Evolutionary conservation across 2,329 filamentous ascomycete species (phyloP), one percentile per base, ranked within the genome.

Genomic region (Bipolaris oryzae): DNA sequence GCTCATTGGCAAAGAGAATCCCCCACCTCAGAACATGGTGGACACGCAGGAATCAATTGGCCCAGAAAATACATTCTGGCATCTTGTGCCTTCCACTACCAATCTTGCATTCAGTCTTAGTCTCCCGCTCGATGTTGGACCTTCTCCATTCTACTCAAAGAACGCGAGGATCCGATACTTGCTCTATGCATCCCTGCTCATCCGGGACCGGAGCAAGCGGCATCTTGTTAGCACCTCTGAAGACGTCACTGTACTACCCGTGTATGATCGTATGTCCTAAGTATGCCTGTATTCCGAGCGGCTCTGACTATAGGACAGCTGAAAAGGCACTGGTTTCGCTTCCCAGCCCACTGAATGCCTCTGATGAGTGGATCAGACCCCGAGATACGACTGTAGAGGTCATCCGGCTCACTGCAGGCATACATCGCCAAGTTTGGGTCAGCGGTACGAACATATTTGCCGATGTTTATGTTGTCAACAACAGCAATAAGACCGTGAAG

Each of bases 351-450:
- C 68, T 84, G 33, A 81, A 78, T 23, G 81, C 80, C 11, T 78
- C 76, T 15, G 81, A 84, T 55, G 81, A 82, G 59, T 75, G 80
- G 60, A 58, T 72, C 5, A 69, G 80, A 33, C 73, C 78, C 25
- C 75, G 76, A 25, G 74, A 78, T 38, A 70, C 68, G 25, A 71
- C 71, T 1, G 56, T 78, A 1, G 81, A 84, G 56, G 76, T 75
- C 9, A 69, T 84, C 21, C 76, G 75, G 51, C 67, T 84, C 16
- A 84, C 82, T 18, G 82, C 82, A 25, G 82, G 82, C 6, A 65
- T 85, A 7, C 82, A 85, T 66, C 78, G 83, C n/a, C 82, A 85
- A 68, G 83, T 84, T 25, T 85, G 83, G 83, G 81, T 85, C 51
- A 84, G 81, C 61, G 83, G 82, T 15, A 81, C 81, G 20, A 81